Evolutionary conservation across 1,139 yeast genomes (phyloP), one percentile per base, ranked within the genome.

Genomic region (Suhomyces maxii): DNA sequence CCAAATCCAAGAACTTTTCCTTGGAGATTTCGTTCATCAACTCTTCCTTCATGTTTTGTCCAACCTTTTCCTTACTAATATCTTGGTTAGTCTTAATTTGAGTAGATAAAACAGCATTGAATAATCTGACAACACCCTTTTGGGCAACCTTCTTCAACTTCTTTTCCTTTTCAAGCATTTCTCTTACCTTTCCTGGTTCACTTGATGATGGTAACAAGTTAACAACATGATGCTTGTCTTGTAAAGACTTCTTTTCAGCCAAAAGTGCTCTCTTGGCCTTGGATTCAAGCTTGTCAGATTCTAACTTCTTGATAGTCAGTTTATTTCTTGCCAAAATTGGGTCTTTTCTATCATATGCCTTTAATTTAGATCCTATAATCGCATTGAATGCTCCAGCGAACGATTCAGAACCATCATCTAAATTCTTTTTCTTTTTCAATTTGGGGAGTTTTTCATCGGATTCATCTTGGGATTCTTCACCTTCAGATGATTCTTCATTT

Each of bases 41-140:
- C 53, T 86, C 84, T 56, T 86, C 85, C 59, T 77, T 77, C 59
- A 75, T 77, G 50, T 71, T 67, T 14, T 67, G 61, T 23, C 73
- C 72, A 8, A 57, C 63, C 39, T 56, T 60, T 40, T 74, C 79
- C 13, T 67, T 64, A 14, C 69, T 67, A 2, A 72, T 49, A 42
- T 73, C 79, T 45, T 70, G 71, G 37, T 51, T 63, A 12, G 91
- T 82, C 54, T 73, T 78, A 25, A 82, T 76, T 67, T 95, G 99
- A 0, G 97, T 86, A 36, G 89, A 79, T 59, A 90, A 77, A 31
- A 93, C 86, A 2, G 97, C 98, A 64, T 93, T 93, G 67, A 93
- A 90, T 51, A 93, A 75, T 59, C 86, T 83, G 14, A 93, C 95
- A 13, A 90, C 98, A 71, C 99, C 99, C 58, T 86, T 79, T 67